Evolutionary conservation across 495 filamentous ascomycete genomes (phyloP).

Genomic region (Penicillium paxilli): DNA sequence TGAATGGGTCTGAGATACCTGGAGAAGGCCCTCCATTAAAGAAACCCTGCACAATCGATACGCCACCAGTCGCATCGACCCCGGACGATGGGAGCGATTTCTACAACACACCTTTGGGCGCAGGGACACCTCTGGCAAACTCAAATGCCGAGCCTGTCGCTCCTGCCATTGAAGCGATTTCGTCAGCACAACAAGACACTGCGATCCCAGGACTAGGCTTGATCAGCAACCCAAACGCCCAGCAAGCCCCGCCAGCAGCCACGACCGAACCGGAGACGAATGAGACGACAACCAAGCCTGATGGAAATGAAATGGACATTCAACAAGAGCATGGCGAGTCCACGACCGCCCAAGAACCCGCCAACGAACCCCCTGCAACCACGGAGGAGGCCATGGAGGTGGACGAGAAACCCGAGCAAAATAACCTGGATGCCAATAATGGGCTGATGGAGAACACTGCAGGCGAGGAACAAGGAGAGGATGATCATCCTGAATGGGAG

Average conservation of each 20-base stretch:
- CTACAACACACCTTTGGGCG: slow-evolving; percentile 38
- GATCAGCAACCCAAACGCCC: slow-evolving; percentile 27
- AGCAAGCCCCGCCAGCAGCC: slow-evolving; percentile 13
- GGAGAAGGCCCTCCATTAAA: slow-evolving; percentile 25
- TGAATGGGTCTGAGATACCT: slow-evolving; percentile 8
- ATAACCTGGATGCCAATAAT: slow-evolving; percentile 8
- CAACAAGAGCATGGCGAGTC: neutral
- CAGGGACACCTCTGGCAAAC: slow-evolving; percentile 24
- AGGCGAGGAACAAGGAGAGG: slow-evolving; percentile 48
- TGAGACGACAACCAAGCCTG: neutral
- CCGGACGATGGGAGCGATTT: slow-evolving; percentile 45
- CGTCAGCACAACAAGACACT: slow-evolving; percentile 13
- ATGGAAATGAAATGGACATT: neutral
- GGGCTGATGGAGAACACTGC: slow-evolving; percentile 1
- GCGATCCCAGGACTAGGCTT: slow-evolving; percentile 44
- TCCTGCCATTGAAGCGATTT: slow-evolving; percentile 6
- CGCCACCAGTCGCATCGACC: slow-evolving; percentile 36
- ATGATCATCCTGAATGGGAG: slow-evolving; percentile 71
- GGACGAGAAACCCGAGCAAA: slow-evolving; percentile 21
- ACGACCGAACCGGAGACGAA: neutral
- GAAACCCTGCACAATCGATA: slow-evolving; percentile 27
- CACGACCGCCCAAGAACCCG: slow-evolving; percentile 7
- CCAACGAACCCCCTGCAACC: neutral
- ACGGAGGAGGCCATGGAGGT: slow-evolving; percentile 37
- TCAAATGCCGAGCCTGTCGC: neutral